Conservation (phyloP, 2,329 filamentous ascomycete species). For the Colletotrichum musicola region DNA sequence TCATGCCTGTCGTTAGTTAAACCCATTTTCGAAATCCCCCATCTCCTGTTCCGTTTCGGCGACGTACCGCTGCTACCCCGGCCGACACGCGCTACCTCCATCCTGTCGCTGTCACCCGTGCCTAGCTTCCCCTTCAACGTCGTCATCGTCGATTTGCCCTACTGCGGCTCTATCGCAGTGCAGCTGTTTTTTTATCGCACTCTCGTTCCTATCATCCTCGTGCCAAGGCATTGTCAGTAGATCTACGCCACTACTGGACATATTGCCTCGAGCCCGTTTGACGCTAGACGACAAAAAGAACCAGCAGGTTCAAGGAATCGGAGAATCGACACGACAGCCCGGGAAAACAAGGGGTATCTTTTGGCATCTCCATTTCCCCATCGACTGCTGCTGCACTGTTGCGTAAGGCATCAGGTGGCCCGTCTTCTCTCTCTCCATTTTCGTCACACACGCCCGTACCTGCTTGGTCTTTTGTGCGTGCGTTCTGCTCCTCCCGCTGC, state of each 20-base stretch:
- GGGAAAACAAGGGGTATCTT: neutral
- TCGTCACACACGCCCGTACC: neutral
- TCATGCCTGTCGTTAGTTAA: constrained; percentile 1
- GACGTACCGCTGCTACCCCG: constrained; percentile 16
- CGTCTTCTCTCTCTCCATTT: neutral
- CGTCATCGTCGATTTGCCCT: constrained; percentile 30
- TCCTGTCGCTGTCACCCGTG: neutral
- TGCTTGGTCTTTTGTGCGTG: neutral
- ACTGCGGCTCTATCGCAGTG: constrained; percentile 6
- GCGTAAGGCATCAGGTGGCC: constrained; percentile 20
- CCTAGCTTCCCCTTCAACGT: constrained; percentile 11
- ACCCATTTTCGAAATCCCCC: neutral
- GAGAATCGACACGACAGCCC: neutral
- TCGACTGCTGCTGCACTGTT: constrained; percentile 22
- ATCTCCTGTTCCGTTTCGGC: constrained; percentile 28
- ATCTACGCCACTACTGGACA: constrained; percentile 34
- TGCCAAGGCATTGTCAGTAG: constrained; percentile 30
- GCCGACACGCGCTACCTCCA: constrained; percentile 13
- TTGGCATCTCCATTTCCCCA: constrained; percentile 16
- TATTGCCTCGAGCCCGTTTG: constrained; percentile 29
- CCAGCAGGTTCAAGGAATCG: neutral
- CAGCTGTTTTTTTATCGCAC: neutral
- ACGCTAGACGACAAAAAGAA: constrained; percentile 20
- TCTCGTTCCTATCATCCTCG: neutral
- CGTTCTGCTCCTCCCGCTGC: constrained; percentile 11